Evolutionary conservation across 768 basidiomycete species (phyloP).

Genomic region (Rhizopogon salebrosus): DNA sequence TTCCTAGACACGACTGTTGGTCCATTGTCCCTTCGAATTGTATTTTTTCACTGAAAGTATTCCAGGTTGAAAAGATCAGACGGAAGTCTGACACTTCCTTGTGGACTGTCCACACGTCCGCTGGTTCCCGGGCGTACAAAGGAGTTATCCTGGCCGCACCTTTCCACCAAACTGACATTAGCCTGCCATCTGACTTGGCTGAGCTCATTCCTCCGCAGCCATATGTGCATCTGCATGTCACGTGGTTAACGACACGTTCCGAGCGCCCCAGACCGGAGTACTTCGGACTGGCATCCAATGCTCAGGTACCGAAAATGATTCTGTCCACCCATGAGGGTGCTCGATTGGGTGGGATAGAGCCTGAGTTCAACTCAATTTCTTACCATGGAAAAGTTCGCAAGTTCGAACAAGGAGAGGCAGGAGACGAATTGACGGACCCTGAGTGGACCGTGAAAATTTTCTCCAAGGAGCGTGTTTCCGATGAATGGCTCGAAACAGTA

Average conservation of each 20-base stretch:
- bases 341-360: slow-evolving; percentile 48
- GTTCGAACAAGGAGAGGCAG: slow-evolving; percentile 18
- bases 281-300: slow-evolving; percentile 50
- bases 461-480: slow-evolving; percentile 56
- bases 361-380: slow-evolving; percentile 83
- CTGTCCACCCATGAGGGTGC: slow-evolving; percentile 69
- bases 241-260: slow-evolving; percentile 77
- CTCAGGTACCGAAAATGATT: slow-evolving; percentile 54
- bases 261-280: slow-evolving; percentile 56
- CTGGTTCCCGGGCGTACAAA: slow-evolving; percentile 51
- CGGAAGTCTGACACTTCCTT: slow-evolving; percentile 37
- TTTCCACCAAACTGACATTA: slow-evolving; percentile 63
- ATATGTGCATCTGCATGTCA: slow-evolving; percentile 85
- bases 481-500: slow-evolving; percentile 63
- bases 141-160: slow-evolving; percentile 86
- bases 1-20: slow-evolving; percentile 66
- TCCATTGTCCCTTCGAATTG: neutral
- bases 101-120: slow-evolving; percentile 50
- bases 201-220: slow-evolving; percentile 60
- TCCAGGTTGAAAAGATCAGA: slow-evolving; percentile 50
- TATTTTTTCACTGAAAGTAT: neutral
- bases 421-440: slow-evolving; percentile 21
- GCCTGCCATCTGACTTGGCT: slow-evolving; percentile 42
- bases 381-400: slow-evolving; percentile 60
- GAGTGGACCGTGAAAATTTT: slow-evolving; percentile 88